Conservation (phyloP, 495 filamentous ascomycete genomes). For the Aspergillus indologenus region DNA sequence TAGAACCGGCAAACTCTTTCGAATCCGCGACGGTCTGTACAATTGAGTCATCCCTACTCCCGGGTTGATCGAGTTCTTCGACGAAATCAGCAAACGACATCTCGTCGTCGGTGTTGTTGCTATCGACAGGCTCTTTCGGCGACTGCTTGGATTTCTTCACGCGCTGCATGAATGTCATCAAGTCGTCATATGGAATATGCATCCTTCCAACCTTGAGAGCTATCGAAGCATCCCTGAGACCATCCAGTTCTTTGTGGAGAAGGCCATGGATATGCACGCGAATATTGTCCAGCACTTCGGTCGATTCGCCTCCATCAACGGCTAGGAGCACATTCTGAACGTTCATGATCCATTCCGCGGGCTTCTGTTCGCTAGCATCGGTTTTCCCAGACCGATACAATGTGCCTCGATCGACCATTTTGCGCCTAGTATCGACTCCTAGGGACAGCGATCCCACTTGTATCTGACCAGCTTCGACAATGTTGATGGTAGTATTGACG, state of each 20-base stretch:
- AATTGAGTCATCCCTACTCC: constrained; percentile 69
- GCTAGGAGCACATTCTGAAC: constrained; percentile 84
- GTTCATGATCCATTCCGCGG: constrained; percentile 92
- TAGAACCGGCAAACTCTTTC: constrained; percentile 85
- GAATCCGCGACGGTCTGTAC: constrained; percentile 88
- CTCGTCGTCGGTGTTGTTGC: constrained; percentile 45
- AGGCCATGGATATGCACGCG: constrained; percentile 88
- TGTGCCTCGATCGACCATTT: constrained; percentile 85
- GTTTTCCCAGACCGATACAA: constrained; percentile 82
- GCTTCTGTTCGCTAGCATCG: constrained; percentile 65
- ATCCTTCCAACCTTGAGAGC: constrained; percentile 86
- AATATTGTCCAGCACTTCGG: constrained; percentile 86
- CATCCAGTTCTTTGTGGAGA: constrained; percentile 82
- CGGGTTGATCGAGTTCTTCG: constrained; percentile 72
- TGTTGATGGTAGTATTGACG: constrained; percentile 67
- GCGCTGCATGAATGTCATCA: constrained; percentile 57
- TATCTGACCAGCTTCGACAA: constrained; percentile 76
- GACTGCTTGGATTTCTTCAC: constrained; percentile 40
- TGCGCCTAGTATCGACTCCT: constrained; percentile 83
- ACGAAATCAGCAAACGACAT: constrained; percentile 71
- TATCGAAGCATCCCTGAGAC: constrained; percentile 85
- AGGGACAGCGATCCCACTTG: constrained; percentile 82
- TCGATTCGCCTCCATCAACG: constrained; percentile 75
- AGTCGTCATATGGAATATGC: constrained; percentile 86
- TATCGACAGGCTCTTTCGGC: constrained; percentile 31